Evolutionary conservation across 2,329 filamentous ascomycete species (phyloP), one percentile per base, ranked within the genome.

Genomic region (Botrytis squamosa): DNA sequence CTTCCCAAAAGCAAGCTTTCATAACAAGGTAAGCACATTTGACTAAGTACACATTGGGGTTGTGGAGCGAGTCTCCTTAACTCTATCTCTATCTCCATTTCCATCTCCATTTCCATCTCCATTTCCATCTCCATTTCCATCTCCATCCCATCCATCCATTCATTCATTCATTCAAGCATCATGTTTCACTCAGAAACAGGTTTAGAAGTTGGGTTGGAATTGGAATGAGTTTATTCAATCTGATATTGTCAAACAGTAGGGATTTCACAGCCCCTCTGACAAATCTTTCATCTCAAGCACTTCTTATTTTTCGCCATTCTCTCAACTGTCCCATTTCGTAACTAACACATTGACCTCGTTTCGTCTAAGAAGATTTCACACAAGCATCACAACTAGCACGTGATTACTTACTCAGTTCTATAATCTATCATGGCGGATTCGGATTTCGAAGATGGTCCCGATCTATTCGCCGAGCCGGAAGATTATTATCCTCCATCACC

Each of bases 401-500:
- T 78, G 76, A 77, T 75, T 72, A 73, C 71, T 49, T 12, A n/a
- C 29, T 64, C 20, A n/a, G 38, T 18, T 20, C 64, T 60, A 63
- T 33, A 57, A 63, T 38, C 46, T 33, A 72, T 14, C 42, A 75
- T 74, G 72, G 44, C 63, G 22, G 68, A 74, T 55, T 77, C 79
- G 9, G 49, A 71, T 33, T 76, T 76, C 20, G 73, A 73, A 6
- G 76, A 78, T 55, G 74, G 63, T 40, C 71, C 79, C 74, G 84
- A 84, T 80, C 85, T 97, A 77, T 97, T 98, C 85, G 84, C 91
- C 71, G 95, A 97, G 77, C 95, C 95, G 10, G 88, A 90, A 72
- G 93, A 89, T 80, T 98, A 89, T 85, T 96, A 93, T 81, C 88
- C 92, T 65, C 90, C 93, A 0, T 91, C 94, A 65, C 92, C 93